A percentile compares a stretch with the other conserved stretches of the same genome.
phyloP scores from a whole-genome alignment of 2,329 filamentous ascomycete species.

The Fusarium sp. region DNA sequence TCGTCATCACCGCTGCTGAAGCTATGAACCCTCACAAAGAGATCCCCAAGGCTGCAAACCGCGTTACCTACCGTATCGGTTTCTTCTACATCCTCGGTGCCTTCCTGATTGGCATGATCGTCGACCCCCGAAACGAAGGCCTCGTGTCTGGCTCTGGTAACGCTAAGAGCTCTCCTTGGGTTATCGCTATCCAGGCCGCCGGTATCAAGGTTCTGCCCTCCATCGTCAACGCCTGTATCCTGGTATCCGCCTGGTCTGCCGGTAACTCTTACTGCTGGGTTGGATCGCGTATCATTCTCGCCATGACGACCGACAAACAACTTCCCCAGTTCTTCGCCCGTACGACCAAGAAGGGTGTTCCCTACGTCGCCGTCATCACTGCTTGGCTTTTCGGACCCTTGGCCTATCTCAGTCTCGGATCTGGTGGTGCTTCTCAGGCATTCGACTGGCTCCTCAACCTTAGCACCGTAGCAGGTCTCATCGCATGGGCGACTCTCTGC shows the following conservation, averaged over 20 bases:
- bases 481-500: constrained; percentile 70
- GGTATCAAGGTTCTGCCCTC: constrained; percentile 72
- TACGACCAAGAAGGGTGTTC: constrained; percentile 71
- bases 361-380: constrained; percentile 63
- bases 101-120: constrained; percentile 67
- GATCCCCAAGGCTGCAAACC: constrained; percentile 70
- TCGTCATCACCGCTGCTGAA: constrained; percentile 70
- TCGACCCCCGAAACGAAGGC: constrained; percentile 70
- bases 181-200: constrained; percentile 75
- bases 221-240: constrained; percentile 74
- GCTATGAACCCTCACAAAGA: constrained; percentile 69
- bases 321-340: constrained; percentile 70
- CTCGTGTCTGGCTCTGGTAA: constrained; percentile 57
- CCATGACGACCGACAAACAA: constrained; percentile 73
- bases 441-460: constrained; percentile 80
- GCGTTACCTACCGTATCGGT: constrained; percentile 68
- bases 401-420: constrained; percentile 70
- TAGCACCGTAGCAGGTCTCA: constrained; percentile 70
- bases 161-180: constrained; percentile 70
- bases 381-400: constrained; percentile 72
- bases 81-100: constrained; percentile 70
- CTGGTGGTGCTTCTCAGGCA: constrained; percentile 66
- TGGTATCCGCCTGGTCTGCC: constrained; percentile 73
- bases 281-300: constrained; percentile 76
- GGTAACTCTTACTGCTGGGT: constrained; percentile 64